phyloP scores from a whole-genome alignment of 208 protist genomes.

The Trypanosoma caninum region DNA sequence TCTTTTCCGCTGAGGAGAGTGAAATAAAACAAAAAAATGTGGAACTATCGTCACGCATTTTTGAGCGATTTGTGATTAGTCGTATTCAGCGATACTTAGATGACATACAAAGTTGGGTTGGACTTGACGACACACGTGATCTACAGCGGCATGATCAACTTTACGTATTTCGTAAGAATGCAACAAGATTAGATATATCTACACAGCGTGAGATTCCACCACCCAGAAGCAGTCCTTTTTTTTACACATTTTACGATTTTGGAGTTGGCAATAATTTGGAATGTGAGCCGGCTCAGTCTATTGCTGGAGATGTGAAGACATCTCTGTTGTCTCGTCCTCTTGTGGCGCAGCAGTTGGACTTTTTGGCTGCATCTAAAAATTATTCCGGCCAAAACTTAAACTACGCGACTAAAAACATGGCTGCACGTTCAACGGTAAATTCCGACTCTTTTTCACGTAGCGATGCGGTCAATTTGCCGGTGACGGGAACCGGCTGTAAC shows the following conservation, averaged over 20 bases:
- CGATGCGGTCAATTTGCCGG: not conserved
- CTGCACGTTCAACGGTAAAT: too few species aligned
- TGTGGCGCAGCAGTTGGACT: too few species aligned
- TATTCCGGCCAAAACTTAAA: too few species aligned
- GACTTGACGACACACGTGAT: constrained; percentile 31
- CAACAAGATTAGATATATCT: constrained; percentile 71
- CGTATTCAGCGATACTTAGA: constrained; percentile 71
- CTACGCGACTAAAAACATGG: too few species aligned
- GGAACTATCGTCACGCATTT: constrained; percentile 39
- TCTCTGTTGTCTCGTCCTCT: too few species aligned
- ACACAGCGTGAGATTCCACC: constrained; percentile 64
- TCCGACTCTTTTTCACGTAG: too few species aligned
- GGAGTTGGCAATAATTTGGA: not conserved
- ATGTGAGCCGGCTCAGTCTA: too few species aligned
- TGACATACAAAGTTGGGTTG: constrained; percentile 59
- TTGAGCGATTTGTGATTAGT: constrained; percentile 72
- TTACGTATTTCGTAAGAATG: constrained; percentile 78
- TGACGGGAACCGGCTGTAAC: not conserved
- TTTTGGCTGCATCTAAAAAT: too few species aligned
- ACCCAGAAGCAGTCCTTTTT: constrained; percentile 39
- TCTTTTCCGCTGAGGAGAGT: constrained; percentile 65
- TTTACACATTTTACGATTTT: constrained; percentile 9
- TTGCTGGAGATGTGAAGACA: too few species aligned
- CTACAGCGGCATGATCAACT: constrained; percentile 75
- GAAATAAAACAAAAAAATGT: constrained; percentile 39